These are phyloP conservation scores for Chrysochromulina tobinii DNA, from an alignment of 78 protist genomes.

Conservation along the genomic window DNA sequence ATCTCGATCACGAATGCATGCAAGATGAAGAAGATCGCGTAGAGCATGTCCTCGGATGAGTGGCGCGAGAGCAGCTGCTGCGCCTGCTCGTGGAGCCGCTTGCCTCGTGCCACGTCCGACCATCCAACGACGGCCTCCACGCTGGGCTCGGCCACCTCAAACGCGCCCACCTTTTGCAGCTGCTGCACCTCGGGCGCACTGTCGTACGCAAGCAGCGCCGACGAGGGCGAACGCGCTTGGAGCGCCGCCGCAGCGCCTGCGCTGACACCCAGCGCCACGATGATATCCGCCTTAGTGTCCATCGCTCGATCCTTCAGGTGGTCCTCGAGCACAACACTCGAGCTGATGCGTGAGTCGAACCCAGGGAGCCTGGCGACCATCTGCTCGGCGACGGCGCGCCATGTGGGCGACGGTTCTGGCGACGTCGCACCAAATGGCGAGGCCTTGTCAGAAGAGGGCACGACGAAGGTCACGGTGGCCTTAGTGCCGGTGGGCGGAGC, in stretches of 20 bases:
- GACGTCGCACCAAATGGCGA: not conserved
- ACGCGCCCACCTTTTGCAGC: not conserved
- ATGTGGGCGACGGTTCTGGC: not conserved
- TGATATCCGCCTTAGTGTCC: not conserved
- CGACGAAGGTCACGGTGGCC: too few relatives aligned
- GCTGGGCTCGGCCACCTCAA: not conserved
- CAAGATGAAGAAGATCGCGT: not conserved
- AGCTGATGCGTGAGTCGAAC: not conserved
- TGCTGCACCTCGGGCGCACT: not conserved
- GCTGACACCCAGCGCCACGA: not conserved
- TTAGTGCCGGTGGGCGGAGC: too few relatives aligned
- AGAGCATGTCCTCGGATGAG: not conserved
- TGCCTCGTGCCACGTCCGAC: not conserved
- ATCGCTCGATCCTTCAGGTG: not conserved
- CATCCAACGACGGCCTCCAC: not conserved
- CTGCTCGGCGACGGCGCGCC: not conserved
- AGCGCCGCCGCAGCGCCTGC: not conserved
- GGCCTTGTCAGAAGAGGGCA: too few relatives aligned
- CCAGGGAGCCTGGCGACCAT: not conserved
- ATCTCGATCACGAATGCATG: not conserved
- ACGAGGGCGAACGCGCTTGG: not conserved
- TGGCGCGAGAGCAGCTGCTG: not conserved
- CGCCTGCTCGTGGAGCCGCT: not conserved
- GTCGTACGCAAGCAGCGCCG: not conserved
- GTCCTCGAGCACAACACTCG: not conserved